Base-by-base conservation (phyloP, 371 early-diverging fungal genomes). In the Mucor indicus region DNA sequence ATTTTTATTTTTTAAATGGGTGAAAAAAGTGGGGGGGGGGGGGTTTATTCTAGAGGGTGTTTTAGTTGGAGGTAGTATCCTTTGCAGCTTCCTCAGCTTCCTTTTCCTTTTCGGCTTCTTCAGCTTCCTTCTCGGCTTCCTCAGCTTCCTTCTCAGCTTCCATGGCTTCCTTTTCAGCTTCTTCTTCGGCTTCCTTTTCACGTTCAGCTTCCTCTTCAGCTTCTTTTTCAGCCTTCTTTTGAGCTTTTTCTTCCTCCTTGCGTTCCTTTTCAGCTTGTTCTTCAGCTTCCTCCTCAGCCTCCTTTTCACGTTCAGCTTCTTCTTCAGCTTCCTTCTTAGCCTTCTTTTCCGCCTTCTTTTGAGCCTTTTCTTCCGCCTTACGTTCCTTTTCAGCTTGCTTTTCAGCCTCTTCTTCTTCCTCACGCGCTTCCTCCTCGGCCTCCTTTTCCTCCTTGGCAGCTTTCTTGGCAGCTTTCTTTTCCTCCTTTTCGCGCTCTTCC, bases 281-380 rank as follows among this genome's bases (percentile, higher is more conserved):
- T 30, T 69, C 64, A 62, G 76, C 72, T 22, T 79, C 70, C 53
- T 69, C n/a, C n/a, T 40, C 5, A 25, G 11, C 25, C 15, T 40
- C 21, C 40, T 38, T 6, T 29, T 42, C 35, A 35, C 35, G 16
- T 9, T 35, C 35, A n/a, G n/a, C n/a, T 4, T 35, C 35, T 35
- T 35, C n/a, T 35, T 35, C 35, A 35, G 35, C 35, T 35, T 35
- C 0, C n/a, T 35, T n/a, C 15, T 15, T 27, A 35, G 17, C 35
- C 35, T 38, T 38, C 38, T 16, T 20, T 16, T 13, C 23, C 8
- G 16, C 30, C 22, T n/a, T n/a, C n/a, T n/a, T n/a, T n/a, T n/a
- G n/a, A n/a, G n/a, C n/a, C n/a, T n/a, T n/a, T n/a, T n/a, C n/a
- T n/a, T n/a, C n/a, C n/a, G n/a, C n/a, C n/a, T n/a, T n/a, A n/a